phyloP scores from a whole-genome alignment of 179 eudicot genomes.

The Heliamphora pulchella region DNA sequence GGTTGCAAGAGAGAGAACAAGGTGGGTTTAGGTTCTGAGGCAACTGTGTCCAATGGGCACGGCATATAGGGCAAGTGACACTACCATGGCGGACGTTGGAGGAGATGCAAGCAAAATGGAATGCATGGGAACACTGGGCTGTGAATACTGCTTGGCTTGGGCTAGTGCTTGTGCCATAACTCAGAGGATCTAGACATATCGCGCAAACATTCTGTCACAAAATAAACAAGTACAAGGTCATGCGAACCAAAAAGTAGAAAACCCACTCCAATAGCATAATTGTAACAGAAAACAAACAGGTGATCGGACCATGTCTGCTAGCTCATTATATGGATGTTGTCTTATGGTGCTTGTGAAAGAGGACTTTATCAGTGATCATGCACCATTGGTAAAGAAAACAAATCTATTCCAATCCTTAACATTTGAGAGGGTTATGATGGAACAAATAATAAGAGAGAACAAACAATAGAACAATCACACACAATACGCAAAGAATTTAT shows the following conservation, averaged over 20 bases:
- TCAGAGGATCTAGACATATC: constrained; percentile 73
- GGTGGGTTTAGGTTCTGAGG: constrained; percentile 59
- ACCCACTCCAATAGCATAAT: neutral
- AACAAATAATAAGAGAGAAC: too few relatives aligned
- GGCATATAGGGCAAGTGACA: constrained; percentile 75
- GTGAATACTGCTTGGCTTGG: constrained; percentile 83
- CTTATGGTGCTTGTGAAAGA: neutral
- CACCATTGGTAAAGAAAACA: neutral
- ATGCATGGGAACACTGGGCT: constrained; percentile 78
- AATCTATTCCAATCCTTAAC: neutral
- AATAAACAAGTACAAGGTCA: constrained; percentile 3
- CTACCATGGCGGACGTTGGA: constrained; percentile 85
- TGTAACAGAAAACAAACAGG: neutral
- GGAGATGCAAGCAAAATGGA: constrained; percentile 78
- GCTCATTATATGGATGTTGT: neutral
- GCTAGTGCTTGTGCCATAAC: constrained; percentile 42
- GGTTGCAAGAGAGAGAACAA: constrained; percentile 42
- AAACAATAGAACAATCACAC: too few relatives aligned
- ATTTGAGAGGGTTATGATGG: too few relatives aligned
- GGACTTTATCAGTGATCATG: neutral
- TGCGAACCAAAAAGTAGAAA: neutral
- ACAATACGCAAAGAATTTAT: too few relatives aligned
- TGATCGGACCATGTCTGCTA: neutral
- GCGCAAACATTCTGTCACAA: constrained; percentile 61
- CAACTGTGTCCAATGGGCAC: constrained; percentile 83